Conservation (phyloP, 2,329 filamentous ascomycete species). For the Berkeleyomyces basicola region DNA sequence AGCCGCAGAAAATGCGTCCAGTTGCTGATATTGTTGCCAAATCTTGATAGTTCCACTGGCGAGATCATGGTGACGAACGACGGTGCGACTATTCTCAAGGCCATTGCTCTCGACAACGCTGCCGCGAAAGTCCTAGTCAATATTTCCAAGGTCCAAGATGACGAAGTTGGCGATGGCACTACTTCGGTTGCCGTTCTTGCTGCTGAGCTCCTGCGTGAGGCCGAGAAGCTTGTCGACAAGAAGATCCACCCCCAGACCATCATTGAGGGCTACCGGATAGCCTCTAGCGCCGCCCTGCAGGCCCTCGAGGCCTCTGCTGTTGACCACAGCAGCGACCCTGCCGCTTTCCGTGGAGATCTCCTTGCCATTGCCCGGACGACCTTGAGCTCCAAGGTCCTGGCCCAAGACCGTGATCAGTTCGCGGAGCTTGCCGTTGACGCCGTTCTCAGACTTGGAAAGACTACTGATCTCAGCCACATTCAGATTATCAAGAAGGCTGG, state of each 20-base stretch:
- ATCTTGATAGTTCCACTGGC: conserved; percentile 55
- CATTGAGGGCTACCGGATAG: conserved; percentile 97
- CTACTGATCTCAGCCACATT: conserved; percentile 89
- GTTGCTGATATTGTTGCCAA: not conserved
- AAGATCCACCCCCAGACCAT: conserved; percentile 99
- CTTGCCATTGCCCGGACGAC: conserved; percentile 85
- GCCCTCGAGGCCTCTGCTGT: conserved; percentile 73
- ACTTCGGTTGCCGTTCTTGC: conserved; percentile 95
- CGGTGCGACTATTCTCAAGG: conserved; percentile 94
- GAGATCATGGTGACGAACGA: conserved; percentile 99
- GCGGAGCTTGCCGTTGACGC: conserved; percentile 79
- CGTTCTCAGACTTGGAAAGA: conserved; percentile 74
- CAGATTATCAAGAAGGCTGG: conserved; percentile 99
- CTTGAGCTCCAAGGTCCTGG: conserved; percentile 89
- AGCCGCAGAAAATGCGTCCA: not conserved
- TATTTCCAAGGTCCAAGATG: conserved; percentile 97
- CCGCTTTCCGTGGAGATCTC: conserved; percentile 78
- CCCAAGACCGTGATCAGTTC: conserved; percentile 87
- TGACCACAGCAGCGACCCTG: conserved; percentile 70
- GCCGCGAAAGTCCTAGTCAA: conserved; percentile 97
- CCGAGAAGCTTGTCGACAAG: conserved; percentile 91
- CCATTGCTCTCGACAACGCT: conserved; percentile 95
- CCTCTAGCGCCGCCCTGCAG: conserved; percentile 70
- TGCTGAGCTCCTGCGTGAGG: conserved; percentile 86
- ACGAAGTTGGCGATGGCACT: conserved; percentile 95